Evolutionary conservation across 148 eudicot genomes (phyloP).

Genomic region (Vaccinium myrtillus): DNA sequence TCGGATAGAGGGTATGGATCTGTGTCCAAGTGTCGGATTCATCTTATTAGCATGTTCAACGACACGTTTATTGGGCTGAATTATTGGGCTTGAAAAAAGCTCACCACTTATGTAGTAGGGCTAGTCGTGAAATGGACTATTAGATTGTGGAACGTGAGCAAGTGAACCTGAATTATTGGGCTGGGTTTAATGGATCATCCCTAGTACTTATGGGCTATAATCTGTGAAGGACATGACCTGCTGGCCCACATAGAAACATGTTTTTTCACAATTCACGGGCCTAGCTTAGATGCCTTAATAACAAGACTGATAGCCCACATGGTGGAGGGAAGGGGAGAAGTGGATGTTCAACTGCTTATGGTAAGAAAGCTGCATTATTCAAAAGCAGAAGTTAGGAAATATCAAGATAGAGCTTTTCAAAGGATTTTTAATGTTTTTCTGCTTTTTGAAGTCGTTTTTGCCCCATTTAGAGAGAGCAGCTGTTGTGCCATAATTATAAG

Average conservation of each 20-base stretch:
- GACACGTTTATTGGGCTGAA: neutral
- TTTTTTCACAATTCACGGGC: neutral
- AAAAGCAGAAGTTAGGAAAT: neutral
- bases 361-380: neutral
- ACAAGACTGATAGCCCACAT: neutral
- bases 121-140: neutral
- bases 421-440: neutral
- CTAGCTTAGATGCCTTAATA: neutral
- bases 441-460: no score
- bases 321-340: neutral
- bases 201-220: neutral
- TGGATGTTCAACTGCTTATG: neutral
- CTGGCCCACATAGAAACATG: neutral
- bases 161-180: neutral
- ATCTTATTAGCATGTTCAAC: neutral
- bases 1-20: neutral
- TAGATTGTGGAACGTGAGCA: constrained; percentile 3
- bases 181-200: constrained; percentile 3
- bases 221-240: neutral
- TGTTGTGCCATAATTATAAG: neutral
- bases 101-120: neutral
- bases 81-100: neutral
- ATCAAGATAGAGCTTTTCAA: neutral
- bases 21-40: neutral
- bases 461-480: neutral